Evolutionary conservation across 805 yeast genomes (phyloP).

Genomic region (Ascoidea rubescens): DNA sequence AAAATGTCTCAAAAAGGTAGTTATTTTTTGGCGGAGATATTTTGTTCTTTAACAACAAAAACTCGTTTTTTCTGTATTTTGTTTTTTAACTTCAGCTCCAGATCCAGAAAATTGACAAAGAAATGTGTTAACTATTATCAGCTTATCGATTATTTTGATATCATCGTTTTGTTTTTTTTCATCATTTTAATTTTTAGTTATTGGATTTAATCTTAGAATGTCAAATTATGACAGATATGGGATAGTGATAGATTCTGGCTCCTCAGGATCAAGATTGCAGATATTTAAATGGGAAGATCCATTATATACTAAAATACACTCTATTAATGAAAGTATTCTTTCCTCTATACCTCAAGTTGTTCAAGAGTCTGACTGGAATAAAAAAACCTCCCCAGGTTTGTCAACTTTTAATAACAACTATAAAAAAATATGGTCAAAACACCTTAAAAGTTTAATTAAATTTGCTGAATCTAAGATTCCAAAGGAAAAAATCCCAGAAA

Average conservation of each 20-base stretch:
- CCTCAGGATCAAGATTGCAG: conserved; percentile 85
- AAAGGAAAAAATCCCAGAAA: conserved; percentile 34
- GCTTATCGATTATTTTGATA: no score
- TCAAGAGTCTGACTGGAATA: conserved; percentile 55
- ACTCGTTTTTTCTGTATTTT: no score
- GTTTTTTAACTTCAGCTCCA: no score
- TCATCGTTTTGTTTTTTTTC: no score
- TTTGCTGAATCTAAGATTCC: conserved; percentile 70
- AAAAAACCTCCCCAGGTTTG: conserved; percentile 72
- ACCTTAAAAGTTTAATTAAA: conserved; percentile 48
- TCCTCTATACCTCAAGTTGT: conserved; percentile 54
- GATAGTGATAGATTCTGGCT: conserved; percentile 88
- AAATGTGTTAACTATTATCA: no score
- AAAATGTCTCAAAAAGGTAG: no score
- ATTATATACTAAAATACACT: conserved; percentile 16
- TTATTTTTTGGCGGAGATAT: no score
- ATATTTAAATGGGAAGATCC: conserved; percentile 70
- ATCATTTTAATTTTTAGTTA: no score
- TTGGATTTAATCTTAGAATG: not conserved
- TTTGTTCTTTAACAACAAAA: no score
- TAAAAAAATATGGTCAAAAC: conserved; percentile 52
- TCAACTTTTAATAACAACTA: conserved; percentile 49
- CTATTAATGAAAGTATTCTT: conserved; percentile 20
- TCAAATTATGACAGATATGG: conserved; percentile 36
- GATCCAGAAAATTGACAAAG: no score